Evolutionary conservation across 169 alveolate genomes (phyloP).

Genomic region (Eimeria acervulina): DNA sequence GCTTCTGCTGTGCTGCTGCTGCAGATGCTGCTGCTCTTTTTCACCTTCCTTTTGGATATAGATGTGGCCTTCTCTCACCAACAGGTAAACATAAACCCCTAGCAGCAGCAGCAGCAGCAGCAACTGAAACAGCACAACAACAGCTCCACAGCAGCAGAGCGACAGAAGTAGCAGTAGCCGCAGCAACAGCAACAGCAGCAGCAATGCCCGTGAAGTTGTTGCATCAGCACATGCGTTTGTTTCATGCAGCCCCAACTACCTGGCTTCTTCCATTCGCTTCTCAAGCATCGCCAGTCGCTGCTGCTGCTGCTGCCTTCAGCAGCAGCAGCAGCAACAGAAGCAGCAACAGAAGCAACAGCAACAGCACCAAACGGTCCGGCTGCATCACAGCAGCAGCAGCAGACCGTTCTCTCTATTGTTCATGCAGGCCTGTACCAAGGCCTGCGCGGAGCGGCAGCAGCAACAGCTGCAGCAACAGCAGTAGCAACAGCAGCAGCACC

Average conservation of each 20-base stretch:
- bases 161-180: constrained; percentile 3
- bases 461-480: constrained; percentile 44
- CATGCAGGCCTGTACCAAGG: constrained; percentile 22
- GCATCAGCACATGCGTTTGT: not conserved
- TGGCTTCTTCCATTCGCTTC: not conserved
- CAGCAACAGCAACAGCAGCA: not conserved
- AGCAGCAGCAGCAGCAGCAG: constrained; percentile 26
- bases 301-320: not conserved
- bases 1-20: not conserved
- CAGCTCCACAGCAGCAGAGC: not conserved
- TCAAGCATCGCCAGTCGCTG: constrained; percentile 5
- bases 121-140: not conserved
- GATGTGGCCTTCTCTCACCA: not conserved
- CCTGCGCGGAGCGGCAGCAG: constrained; percentile 8
- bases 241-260: not conserved
- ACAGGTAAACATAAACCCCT: not conserved
- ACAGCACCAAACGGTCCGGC: not conserved
- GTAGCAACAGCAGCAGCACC: not conserved
- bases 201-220: not conserved
- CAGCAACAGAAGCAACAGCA: not conserved
- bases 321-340: not conserved
- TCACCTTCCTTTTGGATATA: not conserved
- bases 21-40: constrained; percentile 44
- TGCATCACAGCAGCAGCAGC: constrained; percentile 5
- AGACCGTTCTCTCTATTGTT: not conserved